Evolutionary conservation across 2,329 filamentous ascomycete genomes (phyloP), one percentile per base, ranked within the genome.

Genomic region (Talaromyces sp.): DNA sequence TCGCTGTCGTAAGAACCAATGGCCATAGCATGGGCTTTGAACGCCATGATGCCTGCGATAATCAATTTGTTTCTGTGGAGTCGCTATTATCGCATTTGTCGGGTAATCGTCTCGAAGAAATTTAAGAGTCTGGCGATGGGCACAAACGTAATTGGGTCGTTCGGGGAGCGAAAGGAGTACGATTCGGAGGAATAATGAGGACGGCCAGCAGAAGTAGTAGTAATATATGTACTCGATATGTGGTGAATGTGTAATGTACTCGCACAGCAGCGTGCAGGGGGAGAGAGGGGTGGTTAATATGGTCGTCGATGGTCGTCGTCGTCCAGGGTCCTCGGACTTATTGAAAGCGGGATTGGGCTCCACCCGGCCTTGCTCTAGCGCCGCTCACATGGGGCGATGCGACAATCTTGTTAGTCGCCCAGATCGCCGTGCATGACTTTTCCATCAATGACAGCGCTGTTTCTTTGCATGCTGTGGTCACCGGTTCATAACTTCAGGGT

Each of bases 1-100:
- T 60, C 56, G 23, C 75, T 71, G 10, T 69, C 63, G 62, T 71
- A 73, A 2, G 75, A 71, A 64, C 77, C 73, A 59, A 78, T 69
- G 3, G 77, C 73, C 68, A 79, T 70, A 30, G 76, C 75, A 50
- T 75, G 71, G 44, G 73, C 64, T 36, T 76, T 68, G 66, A 75
- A 78, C 47, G 76, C 70, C 77, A 78, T 78, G 36, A 53, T 59
- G 64, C 61, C 33, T 18, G 18, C n/a, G 12, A 30, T 31, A 12
- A 31, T n/a, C 27, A 30, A 16, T 53, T 30, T 5, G 50, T 33
- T 31, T 53, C 7, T 31, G 9, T 31, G 7, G 30, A 47, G 8
- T 53, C 18, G n/a, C 31, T 53, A 10, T 52, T 28, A 53, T 53
- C 23, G 50, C 50, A 53, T 53, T 53, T 31, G 27, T 53, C 16